Conservation (phyloP, 2,329 filamentous ascomycete species). For the Aureobasidium uvarum region DNA sequence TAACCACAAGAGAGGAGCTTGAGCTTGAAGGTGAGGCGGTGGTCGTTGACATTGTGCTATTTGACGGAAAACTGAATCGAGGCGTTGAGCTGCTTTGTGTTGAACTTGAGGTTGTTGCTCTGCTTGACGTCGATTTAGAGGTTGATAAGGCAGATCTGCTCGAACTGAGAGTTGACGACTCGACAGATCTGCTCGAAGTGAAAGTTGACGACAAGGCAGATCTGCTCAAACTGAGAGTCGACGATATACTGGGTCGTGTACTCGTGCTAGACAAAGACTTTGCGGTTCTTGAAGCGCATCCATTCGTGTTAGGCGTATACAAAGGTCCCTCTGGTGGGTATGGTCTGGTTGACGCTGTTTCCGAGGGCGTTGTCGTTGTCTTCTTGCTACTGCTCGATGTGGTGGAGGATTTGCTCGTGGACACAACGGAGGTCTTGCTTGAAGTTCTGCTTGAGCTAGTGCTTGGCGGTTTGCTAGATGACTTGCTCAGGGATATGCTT, state of each 20-base stretch:
- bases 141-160: not conserved
- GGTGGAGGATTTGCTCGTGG: not conserved
- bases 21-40: not conserved
- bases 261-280: not conserved
- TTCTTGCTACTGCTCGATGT: not conserved
- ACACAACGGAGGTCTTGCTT: not conserved
- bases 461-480: not conserved
- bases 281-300: constrained; percentile 1
- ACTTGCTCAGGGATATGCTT: not conserved
- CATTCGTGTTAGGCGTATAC: constrained; percentile 18
- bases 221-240: not conserved
- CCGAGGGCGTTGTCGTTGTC: not conserved
- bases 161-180: not conserved
- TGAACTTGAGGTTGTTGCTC: not conserved
- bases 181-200: no score
- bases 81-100: constrained; percentile 3
- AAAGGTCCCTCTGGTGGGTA: constrained; percentile 9
- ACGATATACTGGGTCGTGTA: not conserved
- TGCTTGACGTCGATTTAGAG: not conserved
- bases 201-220: no score
- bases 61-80: not conserved
- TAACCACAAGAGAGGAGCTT: not conserved
- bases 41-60: not conserved
- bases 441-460: not conserved
- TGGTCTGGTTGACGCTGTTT: constrained; percentile 3